Percentiles rank a stretch among this genome's conserved stretches.
phyloP scores from a whole-genome alignment of 257 asterid species.

The Coffea canephora region DNA sequence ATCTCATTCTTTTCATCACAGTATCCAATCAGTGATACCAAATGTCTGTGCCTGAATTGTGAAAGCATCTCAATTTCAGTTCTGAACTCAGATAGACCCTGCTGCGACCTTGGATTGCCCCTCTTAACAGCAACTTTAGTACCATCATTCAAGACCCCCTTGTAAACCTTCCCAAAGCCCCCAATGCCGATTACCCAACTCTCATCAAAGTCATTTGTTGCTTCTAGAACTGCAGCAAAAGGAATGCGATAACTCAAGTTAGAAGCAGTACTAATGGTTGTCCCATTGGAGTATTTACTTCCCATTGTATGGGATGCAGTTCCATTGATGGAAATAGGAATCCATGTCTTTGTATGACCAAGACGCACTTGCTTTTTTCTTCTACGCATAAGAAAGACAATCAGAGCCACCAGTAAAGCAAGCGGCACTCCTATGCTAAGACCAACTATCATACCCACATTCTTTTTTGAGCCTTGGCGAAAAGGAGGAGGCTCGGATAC shows the following conservation, averaged over 20 bases:
- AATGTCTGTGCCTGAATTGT: slow-evolving; percentile 75
- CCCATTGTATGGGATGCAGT: slow-evolving; percentile 77
- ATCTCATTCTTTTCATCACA: slow-evolving; percentile 79
- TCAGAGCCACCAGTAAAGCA: slow-evolving; percentile 30
- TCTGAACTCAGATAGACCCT: slow-evolving; percentile 68
- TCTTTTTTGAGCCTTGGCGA: slow-evolving; percentile 37
- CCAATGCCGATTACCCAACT: slow-evolving; percentile 73
- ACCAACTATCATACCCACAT: slow-evolving; percentile 63
- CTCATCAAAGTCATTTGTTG: slow-evolving; percentile 71
- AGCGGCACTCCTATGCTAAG: slow-evolving; percentile 45
- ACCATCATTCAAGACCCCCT: slow-evolving; percentile 60
- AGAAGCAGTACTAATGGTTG: slow-evolving; percentile 60
- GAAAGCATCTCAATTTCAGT: slow-evolving; percentile 92
- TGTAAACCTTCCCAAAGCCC: slow-evolving; percentile 87
- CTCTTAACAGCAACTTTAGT: slow-evolving; percentile 74
- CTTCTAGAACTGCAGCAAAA: slow-evolving; percentile 65
- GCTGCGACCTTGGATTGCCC: slow-evolving; percentile 81
- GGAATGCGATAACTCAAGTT: slow-evolving; percentile 76
- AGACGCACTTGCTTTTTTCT: slow-evolving; percentile 45
- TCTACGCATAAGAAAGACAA: slow-evolving; percentile 33
- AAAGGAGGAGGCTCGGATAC: slow-evolving; percentile 31
- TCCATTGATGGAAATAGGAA: slow-evolving; percentile 62
- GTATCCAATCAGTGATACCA: slow-evolving; percentile 77
- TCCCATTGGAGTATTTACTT: slow-evolving; percentile 74
- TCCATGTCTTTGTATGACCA: slow-evolving; percentile 66